Percentiles rank a stretch among this genome's conserved stretches.
These are phyloP conservation scores for Metschnikowia lachancei DNA, from an alignment of 805 yeast genomes.

Conservation along the genomic window DNA sequence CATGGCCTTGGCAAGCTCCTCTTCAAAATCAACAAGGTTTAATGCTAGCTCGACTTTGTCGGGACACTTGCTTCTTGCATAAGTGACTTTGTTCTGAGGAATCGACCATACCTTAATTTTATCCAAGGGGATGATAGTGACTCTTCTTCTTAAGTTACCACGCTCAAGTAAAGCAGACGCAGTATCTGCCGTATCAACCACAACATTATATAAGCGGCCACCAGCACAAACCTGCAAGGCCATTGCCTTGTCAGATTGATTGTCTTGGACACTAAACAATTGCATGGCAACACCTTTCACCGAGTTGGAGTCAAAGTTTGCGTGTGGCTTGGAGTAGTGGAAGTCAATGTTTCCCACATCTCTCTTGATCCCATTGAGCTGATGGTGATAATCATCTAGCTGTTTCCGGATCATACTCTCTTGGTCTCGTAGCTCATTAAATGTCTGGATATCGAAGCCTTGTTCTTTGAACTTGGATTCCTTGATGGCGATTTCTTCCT, in stretches of 20 bases:
- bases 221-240: conserved; percentile 96
- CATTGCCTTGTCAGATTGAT: conserved; percentile 58
- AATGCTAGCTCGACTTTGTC: conserved; percentile 87
- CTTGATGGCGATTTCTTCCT: conserved; percentile 35
- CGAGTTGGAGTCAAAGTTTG: conserved; percentile 54
- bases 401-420: conserved; percentile 34
- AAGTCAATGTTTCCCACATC: conserved; percentile 74
- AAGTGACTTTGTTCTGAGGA: conserved; percentile 47
- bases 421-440: conserved; percentile 43
- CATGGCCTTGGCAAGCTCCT: conserved; percentile 76
- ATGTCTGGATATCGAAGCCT: conserved; percentile 55
- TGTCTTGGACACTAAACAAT: conserved; percentile 61
- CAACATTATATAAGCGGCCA: conserved; percentile 80
- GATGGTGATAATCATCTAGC: conserved; percentile 34
- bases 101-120: conserved; percentile 67
- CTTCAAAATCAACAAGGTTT: conserved; percentile 71
- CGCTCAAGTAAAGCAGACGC: conserved; percentile 80
- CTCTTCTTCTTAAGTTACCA: conserved; percentile 76
- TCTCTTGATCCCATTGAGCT: conserved; percentile 56
- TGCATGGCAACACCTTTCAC: conserved; percentile 92
- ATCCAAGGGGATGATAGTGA: conserved; percentile 89
- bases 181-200: conserved; percentile 81
- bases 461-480: conserved; percentile 44
- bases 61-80: conserved; percentile 78
- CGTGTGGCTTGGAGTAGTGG: conserved; percentile 60